phyloP scores from a whole-genome alignment of 805 yeast species.

The Nakazawaea peltata region DNA sequence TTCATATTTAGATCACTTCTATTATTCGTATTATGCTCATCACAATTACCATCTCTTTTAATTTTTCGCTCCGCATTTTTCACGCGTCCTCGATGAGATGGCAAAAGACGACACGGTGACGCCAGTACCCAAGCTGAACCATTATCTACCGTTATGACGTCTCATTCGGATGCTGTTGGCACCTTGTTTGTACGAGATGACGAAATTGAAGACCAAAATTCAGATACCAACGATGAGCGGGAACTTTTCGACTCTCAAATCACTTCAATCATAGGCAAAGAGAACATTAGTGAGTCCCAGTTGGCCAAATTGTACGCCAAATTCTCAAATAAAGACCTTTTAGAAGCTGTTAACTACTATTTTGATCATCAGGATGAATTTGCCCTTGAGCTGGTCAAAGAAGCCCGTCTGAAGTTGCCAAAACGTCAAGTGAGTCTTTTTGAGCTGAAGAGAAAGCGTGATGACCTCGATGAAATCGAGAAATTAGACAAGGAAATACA shows the following conservation, averaged over 20 bases:
- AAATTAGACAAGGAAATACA: neutral
- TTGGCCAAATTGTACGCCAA: slow-evolving; percentile 19
- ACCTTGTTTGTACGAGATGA: too few species aligned
- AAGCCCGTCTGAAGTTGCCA: slow-evolving; percentile 16
- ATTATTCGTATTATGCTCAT: too few species aligned
- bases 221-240: neutral
- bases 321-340: slow-evolving; percentile 19
- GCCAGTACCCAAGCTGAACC: too few species aligned
- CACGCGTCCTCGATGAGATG: too few species aligned
- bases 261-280: slow-evolving; percentile 26
- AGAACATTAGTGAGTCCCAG: slow-evolving; percentile 18
- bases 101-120: too few species aligned
- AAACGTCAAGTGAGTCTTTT: neutral
- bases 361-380: slow-evolving; percentile 22
- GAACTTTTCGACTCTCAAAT: slow-evolving; percentile 21
- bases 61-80: too few species aligned
- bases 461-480: slow-evolving; percentile 2
- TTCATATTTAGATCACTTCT: too few species aligned
- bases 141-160: too few species aligned
- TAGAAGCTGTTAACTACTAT: slow-evolving; percentile 31
- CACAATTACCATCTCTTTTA: too few species aligned
- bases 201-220: neutral
- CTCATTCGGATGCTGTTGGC: too few species aligned
- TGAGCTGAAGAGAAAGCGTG: neutral
- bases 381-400: neutral